Evolutionary conservation across 805 yeast genomes (phyloP), one percentile per base, ranked within the genome.

Genomic region (Clavispora fructus): DNA sequence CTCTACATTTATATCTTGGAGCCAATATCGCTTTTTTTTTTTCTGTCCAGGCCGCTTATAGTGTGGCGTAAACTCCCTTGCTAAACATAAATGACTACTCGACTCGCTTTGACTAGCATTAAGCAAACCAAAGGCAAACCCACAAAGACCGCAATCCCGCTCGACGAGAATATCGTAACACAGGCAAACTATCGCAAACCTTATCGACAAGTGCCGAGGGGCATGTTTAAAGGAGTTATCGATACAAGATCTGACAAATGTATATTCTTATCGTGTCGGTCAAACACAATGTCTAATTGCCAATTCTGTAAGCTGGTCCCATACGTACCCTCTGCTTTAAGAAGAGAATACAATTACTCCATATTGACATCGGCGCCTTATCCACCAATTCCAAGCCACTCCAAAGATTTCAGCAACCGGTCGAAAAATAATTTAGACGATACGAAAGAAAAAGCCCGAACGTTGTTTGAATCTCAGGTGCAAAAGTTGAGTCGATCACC

Each of bases 191-290:
- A 11, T 14, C 25, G n/a, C 25, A 33, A 17, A 33, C n/a, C 11
- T 16, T 6, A 17, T 17, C 11, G 25, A 1, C 13, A 17, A 17
- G 37, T 41, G 7, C 4, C 29, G 5, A 28, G 26, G 8, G 65
- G 65, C 2, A 51, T 50, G 44, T 60, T 57, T 47, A 54, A 51
- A 39, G 64, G 64, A 4, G 27, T 29, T 32, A 42, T 30, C 13
- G 64, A 61, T 40, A 52, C 58, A 10, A 46, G 66, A 35, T 44
- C 54, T 1, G 40, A 46, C 14, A 50, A 55, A 8, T 62, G 66
- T 43, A 44, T 44, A 38, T 52, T 42, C 26, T 42, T 26, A n/a
- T 32, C 38, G 8, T 53, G 58, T 48, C 55, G 47, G 8, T n/a
- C 23, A 11, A 44, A 40, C 17, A 44, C 48, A 6, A 26, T 40